Conservation (phyloP, 1,284 basidiomycete species). For the Rhodotorula sp. region DNA sequence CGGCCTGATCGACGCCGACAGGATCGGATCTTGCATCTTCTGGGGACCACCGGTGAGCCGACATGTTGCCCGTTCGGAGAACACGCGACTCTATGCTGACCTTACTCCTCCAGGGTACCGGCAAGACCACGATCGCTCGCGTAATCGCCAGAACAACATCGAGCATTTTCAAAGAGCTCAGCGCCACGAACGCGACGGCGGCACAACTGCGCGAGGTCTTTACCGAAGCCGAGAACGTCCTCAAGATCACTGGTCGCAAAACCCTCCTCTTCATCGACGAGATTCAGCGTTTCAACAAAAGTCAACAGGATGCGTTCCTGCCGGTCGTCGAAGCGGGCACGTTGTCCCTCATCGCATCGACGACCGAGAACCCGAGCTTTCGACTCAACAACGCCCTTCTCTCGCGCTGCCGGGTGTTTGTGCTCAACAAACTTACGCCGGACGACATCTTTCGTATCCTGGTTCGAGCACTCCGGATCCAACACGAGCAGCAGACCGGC, state of each 20-base stretch:
- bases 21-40: conserved; percentile 36
- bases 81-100: neutral
- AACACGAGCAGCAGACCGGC: conserved; percentile 43
- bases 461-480: conserved; percentile 54
- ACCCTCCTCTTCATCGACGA: conserved; percentile 81
- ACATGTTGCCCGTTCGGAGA: rapidly evolving
- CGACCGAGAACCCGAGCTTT: conserved; percentile 91
- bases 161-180: conserved; percentile 53
- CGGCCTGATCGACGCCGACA: conserved; percentile 54
- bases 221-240: conserved; percentile 72
- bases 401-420: conserved; percentile 55
- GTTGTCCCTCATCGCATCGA: conserved; percentile 76
- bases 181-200: conserved; percentile 60
- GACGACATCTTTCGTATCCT: conserved; percentile 61
- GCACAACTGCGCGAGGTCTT: conserved; percentile 76
- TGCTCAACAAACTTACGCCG: conserved; percentile 62
- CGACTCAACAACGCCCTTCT: conserved; percentile 49
- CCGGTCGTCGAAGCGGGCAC: conserved; percentile 76
- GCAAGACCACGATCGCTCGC: conserved; percentile 77
- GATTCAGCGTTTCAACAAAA: conserved; percentile 58
- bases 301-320: conserved; percentile 56
- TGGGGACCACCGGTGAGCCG: conserved; percentile 72
- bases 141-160: conserved; percentile 63
- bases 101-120: conserved; percentile 53
- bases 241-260: conserved; percentile 67